These are phyloP conservation scores for Blastobotrys mokoenaii DNA, from an alignment of 805 yeast genomes.

Conservation along the genomic window DNA sequence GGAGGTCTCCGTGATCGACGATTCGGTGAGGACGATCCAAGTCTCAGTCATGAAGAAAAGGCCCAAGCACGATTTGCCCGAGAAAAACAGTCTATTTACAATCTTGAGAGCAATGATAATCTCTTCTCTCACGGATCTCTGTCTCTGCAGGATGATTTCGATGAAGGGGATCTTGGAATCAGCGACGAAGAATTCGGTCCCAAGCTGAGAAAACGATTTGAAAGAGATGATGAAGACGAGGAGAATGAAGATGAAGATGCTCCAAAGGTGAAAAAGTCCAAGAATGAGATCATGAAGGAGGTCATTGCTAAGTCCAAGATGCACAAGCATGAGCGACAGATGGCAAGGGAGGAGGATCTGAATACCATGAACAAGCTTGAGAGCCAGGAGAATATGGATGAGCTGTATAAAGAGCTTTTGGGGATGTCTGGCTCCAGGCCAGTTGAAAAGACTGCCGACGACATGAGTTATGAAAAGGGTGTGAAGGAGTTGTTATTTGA, in stretches of 20 bases:
- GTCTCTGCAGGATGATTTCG: slow-evolving; percentile 48
- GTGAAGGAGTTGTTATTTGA: slow-evolving; percentile 34
- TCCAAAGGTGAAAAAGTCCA: slow-evolving; percentile 28
- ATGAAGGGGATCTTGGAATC: slow-evolving; percentile 31
- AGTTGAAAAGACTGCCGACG: slow-evolving; percentile 14
- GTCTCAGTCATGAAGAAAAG: slow-evolving; percentile 78
- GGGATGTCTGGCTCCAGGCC: slow-evolving; percentile 7
- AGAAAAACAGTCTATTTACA: slow-evolving; percentile 71
- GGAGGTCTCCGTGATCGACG: slow-evolving; percentile 81
- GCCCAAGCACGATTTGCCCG: slow-evolving; percentile 92
- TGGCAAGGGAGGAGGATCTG: slow-evolving; percentile 30
- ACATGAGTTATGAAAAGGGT: slow-evolving; percentile 27
- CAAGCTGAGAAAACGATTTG: slow-evolving; percentile 6
- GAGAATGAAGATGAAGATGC: slow-evolving; percentile 35
- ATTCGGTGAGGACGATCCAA: slow-evolving; percentile 77
- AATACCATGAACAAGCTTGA: slow-evolving; percentile 31
- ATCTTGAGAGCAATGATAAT: slow-evolving; percentile 65
- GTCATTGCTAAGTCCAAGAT: slow-evolving; percentile 36
- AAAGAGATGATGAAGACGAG: slow-evolving; percentile 16
- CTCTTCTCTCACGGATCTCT: slow-evolving; percentile 65
- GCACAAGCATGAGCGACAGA: slow-evolving; percentile 34
- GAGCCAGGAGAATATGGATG: slow-evolving; percentile 27
- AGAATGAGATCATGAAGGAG: slow-evolving; percentile 37
- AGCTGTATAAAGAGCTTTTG: slow-evolving; percentile 23
- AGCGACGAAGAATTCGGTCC: slow-evolving; percentile 25